Base-by-base conservation (phyloP, 2,329 filamentous ascomycete species). In the Cyclaneusma minus region DNA sequence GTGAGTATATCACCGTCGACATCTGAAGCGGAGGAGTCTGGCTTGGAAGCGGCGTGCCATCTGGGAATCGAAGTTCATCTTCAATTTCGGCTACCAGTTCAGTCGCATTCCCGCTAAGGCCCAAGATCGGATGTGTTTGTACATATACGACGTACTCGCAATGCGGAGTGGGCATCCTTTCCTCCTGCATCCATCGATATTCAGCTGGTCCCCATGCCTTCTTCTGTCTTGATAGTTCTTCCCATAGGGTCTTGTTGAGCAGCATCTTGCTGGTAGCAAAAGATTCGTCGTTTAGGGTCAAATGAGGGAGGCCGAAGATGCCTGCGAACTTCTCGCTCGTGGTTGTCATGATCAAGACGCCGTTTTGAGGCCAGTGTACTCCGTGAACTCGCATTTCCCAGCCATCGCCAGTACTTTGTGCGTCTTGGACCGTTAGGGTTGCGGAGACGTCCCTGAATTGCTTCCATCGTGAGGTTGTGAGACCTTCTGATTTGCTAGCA, bases 251-350 rank as follows among this genome's bases (percentile, higher is more conserved):
- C 36, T 65, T 60, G 41, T 87, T 80, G 18, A 95, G 58, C 10
- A 92, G 55, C 26, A 57, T 56, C 43, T 75, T 49, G 54, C 70
- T 61, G 33, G 65, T 61, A 43, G 54, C 47, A 47, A 69, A 70
- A 43, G 64, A 71, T 25, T 67, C 57, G 3, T 55, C 52, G 5
- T 62, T 66, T 10, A 81, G 64, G 1, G 79, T 62, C 27, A 98
- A 64, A 49, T 95, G 84, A 14, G 89, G 85, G 24, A 95, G 56
- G 3, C 75, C 79, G 48, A 92, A 92, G 29, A 95, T 75, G 22
- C 89, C 85, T n/a, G 77, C 71, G 43, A 89, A 89, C 56, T 92
- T 94, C 45, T 93, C 80, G 49, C 84, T 94, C 24, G 84, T 87
- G 1, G 87, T 94, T 2, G 78, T 81, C 45, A 95, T 56, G 18